Percentiles rank a stretch among this genome's conserved stretches.
Evolutionary conservation across 768 basidiomycete genomes (phyloP).

Genomic region (Floccularia luteovirens): DNA sequence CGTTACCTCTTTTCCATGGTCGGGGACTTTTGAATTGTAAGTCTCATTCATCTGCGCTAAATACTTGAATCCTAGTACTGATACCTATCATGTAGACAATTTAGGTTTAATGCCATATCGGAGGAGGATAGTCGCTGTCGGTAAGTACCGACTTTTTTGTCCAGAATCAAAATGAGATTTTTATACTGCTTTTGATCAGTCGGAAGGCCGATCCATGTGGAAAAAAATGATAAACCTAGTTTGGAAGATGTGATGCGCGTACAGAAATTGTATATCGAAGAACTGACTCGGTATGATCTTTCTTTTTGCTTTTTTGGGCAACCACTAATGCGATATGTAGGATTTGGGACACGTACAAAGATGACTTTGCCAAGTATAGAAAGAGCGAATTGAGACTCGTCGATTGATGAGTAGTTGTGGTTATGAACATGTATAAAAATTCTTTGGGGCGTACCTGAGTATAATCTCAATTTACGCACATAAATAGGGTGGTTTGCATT

Average conservation of each 20-base stretch:
- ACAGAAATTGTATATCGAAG: conserved; percentile 86
- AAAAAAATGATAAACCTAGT: conserved; percentile 73
- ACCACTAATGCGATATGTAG: conserved; percentile 26
- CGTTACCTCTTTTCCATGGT: conserved; percentile 95
- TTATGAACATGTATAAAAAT: background rate
- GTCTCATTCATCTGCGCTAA: conserved; percentile 12
- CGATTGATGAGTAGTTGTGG: conserved; percentile 30
- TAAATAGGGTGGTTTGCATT: no score
- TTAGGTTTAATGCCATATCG: conserved; percentile 95
- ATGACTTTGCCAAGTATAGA: conserved; percentile 82
- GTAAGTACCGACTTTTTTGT: conserved; percentile 45
- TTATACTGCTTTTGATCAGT: conserved; percentile 35
- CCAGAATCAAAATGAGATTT: background rate
- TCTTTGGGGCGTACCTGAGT: no score
- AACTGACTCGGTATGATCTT: conserved; percentile 68
- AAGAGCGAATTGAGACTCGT: conserved; percentile 73
- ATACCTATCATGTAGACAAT: conserved; percentile 53
- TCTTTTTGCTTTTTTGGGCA: background rate
- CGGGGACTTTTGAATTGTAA: conserved; percentile 90
- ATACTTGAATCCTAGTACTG: background rate
- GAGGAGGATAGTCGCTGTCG: conserved; percentile 90
- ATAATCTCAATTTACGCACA: no score
- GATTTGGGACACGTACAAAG: conserved; percentile 96
- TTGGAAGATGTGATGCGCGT: conserved; percentile 71
- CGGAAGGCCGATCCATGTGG: conserved; percentile 81